phyloP scores from a whole-genome alignment of 495 filamentous ascomycete genomes.

The Penicillium bovifimosum region DNA sequence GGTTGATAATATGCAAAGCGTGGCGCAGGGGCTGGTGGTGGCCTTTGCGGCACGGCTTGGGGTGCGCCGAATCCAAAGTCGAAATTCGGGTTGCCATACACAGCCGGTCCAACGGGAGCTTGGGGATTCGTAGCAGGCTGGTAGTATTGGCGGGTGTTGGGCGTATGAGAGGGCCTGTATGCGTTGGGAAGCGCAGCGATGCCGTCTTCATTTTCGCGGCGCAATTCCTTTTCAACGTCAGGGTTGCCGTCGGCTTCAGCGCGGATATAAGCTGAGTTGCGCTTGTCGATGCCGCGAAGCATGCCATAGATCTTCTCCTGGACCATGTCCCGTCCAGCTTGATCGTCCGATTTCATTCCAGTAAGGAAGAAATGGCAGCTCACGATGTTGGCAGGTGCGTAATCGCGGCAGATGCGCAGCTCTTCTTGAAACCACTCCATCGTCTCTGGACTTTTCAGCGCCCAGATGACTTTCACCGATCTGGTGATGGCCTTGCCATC shows the following conservation, averaged over 20 bases:
- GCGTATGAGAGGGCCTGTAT: conserved; percentile 19
- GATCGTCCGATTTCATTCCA: conserved; percentile 33
- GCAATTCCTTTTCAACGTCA: conserved; percentile 71
- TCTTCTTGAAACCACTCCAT: conserved; percentile 99
- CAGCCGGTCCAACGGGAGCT: conserved; percentile 1
- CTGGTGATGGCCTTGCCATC: conserved; percentile 89
- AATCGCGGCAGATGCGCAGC: conserved; percentile 79
- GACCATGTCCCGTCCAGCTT: conserved; percentile 56
- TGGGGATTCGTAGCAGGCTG: conserved; percentile 9
- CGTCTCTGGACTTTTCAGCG: conserved; percentile 79
- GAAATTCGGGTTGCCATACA: conserved; percentile 14
- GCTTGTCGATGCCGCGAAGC: conserved; percentile 74
- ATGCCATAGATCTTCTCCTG: conserved; percentile 82
- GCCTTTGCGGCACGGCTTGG: conserved; percentile 12
- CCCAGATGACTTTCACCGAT: conserved; percentile 86
- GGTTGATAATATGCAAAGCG: conserved; percentile 72
- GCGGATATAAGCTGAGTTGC: conserved; percentile 72
- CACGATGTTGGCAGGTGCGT: conserved; percentile 75
- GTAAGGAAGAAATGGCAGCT: conserved; percentile 95
- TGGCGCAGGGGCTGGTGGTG: conserved; percentile 60
- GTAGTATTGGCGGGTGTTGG: conserved; percentile 15
- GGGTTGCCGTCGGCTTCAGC: conserved; percentile 75
- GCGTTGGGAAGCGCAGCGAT: conserved; percentile 71
- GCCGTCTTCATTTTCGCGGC: conserved; percentile 79
- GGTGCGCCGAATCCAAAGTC: conserved; percentile 28